Conservation (phyloP, 177 flowering plant genomes). For the Telopea speciosissima region DNA sequence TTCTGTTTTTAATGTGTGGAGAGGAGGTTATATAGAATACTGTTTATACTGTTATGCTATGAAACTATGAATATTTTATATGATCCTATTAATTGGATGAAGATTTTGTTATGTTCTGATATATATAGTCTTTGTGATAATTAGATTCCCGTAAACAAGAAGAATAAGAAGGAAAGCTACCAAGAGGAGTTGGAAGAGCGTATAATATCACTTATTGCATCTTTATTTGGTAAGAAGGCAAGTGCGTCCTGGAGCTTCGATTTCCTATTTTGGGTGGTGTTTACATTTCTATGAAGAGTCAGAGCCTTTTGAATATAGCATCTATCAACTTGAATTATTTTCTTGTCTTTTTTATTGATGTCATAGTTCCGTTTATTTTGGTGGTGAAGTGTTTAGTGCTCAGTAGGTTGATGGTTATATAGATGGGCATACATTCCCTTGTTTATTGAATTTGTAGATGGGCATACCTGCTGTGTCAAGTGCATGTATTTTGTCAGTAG, state of each 20-base stretch:
- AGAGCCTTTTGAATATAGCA: too few relatives aligned
- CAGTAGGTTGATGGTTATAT: too few relatives aligned
- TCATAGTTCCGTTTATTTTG: too few relatives aligned
- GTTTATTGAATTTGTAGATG: too few relatives aligned
- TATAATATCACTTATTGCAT: slow-evolving; percentile 74
- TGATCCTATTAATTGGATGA: background rate
- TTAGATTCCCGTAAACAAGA: slow-evolving; percentile 80
- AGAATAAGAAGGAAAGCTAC: slow-evolving; percentile 73
- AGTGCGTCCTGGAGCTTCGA: slow-evolving; percentile 18
- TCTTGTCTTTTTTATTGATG: too few relatives aligned
- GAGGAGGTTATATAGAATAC: too few relatives aligned
- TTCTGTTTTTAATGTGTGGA: too few relatives aligned
- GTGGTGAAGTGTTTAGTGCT: too few relatives aligned
- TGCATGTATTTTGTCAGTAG: too few relatives aligned
- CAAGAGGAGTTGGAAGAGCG: slow-evolving; percentile 97
- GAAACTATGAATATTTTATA: background rate
- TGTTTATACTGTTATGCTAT: too few relatives aligned
- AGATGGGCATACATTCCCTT: too few relatives aligned
- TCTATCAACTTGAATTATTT: background rate
- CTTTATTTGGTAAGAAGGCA: slow-evolving; percentile 92
- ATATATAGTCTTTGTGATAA: background rate
- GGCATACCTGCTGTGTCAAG: too few relatives aligned
- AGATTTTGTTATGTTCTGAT: slow-evolving; percentile 1
- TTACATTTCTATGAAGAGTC: background rate
- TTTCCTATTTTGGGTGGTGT: background rate